Percentiles rank a stretch among this genome's conserved stretches.
phyloP scores from a whole-genome alignment of 164 flowering plant genomes.

The Umbellularia californica region DNA sequence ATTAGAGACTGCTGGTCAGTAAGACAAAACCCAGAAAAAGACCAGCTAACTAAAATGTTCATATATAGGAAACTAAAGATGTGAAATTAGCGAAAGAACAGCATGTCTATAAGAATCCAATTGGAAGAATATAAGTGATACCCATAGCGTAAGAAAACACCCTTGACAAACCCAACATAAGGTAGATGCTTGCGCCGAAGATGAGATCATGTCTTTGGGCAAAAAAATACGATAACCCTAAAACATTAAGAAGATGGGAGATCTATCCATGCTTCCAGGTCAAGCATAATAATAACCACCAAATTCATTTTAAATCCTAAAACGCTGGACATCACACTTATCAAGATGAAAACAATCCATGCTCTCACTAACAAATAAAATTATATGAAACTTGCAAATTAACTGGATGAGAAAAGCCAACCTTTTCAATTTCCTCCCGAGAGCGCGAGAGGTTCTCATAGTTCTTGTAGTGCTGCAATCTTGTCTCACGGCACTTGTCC shows the following conservation, averaged over 20 bases:
- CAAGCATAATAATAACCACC: neutral
- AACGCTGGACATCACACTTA: neutral
- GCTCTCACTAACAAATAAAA: neutral
- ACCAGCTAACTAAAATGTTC: neutral
- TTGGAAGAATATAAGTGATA: no score
- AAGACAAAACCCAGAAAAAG: neutral
- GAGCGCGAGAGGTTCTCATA: slow-evolving; percentile 54
- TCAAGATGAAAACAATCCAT: neutral
- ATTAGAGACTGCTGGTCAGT: neutral
- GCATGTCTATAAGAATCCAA: no score
- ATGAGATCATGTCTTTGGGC: no score
- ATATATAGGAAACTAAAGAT: no score
- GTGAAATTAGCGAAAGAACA: no score
- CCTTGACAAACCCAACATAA: no score
- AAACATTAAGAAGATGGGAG: neutral
- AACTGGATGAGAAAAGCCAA: slow-evolving; percentile 8
- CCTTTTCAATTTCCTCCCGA: slow-evolving; percentile 55
- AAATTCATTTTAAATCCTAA: neutral
- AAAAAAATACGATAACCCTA: no score
- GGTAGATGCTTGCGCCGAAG: no score
- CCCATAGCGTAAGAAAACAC: no score
- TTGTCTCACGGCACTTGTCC: slow-evolving; percentile 69
- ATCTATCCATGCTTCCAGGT: neutral
- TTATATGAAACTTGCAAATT: neutral
- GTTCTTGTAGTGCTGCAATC: slow-evolving; percentile 77